Conservation (phyloP, 176 grass and related monocot genomes). For the Paspalum notatum region DNA sequence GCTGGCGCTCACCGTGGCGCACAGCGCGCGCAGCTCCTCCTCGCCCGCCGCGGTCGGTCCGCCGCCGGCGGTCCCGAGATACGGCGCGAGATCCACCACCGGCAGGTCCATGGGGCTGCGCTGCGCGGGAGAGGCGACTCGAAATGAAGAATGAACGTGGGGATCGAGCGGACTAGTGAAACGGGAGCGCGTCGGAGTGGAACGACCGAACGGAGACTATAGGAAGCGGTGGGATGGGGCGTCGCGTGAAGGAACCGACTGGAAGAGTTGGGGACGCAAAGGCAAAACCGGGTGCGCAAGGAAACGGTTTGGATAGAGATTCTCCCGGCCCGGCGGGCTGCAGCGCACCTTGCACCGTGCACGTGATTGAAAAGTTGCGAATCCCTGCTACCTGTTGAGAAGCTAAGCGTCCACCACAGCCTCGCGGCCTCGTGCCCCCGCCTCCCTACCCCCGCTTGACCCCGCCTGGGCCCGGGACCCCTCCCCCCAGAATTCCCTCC, state of each 20-base stretch:
- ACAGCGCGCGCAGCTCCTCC: constrained; percentile 60
- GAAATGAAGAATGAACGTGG: constrained; percentile 23
- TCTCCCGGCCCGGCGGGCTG: background rate
- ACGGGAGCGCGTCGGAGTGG: background rate
- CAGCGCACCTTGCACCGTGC: background rate
- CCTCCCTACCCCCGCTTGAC: too few species aligned
- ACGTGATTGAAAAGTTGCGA: background rate
- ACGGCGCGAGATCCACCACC: constrained; percentile 87
- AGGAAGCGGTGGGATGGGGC: constrained; percentile 11
- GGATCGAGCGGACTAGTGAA: background rate
- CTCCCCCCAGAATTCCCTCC: too few species aligned
- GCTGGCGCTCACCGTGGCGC: constrained; percentile 78
- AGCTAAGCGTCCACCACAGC: too few species aligned
- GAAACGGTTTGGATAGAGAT: constrained; percentile 42
- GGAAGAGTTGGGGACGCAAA: constrained; percentile 27
- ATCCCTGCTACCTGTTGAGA: too few species aligned
- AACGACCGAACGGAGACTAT: background rate
- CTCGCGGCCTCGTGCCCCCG: too few species aligned
- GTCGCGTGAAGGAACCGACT: constrained; percentile 39
- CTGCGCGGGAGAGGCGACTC: constrained; percentile 53
- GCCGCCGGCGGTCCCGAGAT: constrained; percentile 45
- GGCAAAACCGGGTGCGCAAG: constrained; percentile 51
- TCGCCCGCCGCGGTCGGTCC: constrained; percentile 20
- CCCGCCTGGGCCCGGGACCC: too few species aligned
- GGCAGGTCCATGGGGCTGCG: constrained; percentile 73